phyloP scores from a whole-genome alignment of 495 filamentous ascomycete species.

The Immersiella caudata region DNA sequence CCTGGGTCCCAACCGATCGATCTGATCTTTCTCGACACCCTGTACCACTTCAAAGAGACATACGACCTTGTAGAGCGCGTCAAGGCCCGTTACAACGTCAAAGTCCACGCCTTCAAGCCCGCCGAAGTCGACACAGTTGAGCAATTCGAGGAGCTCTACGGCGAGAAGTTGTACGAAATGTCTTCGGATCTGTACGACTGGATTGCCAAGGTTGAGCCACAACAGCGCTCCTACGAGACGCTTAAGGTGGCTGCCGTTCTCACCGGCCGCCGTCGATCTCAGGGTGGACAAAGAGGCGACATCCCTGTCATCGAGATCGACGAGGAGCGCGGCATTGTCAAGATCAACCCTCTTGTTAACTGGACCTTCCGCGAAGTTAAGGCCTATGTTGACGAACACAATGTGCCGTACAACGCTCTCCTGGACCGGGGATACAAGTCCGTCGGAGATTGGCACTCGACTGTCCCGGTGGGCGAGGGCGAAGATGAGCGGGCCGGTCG shows the following conservation, averaged over 20 bases:
- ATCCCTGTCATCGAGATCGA: conserved; percentile 90
- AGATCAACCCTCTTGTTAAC: conserved; percentile 97
- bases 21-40: conserved; percentile 94
- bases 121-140: conserved; percentile 65
- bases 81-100: conserved; percentile 71
- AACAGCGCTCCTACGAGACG: conserved; percentile 86
- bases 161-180: conserved; percentile 80
- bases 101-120: conserved; percentile 88
- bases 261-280: conserved; percentile 89
- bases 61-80: conserved; percentile 79
- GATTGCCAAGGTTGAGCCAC: conserved; percentile 95
- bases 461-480: conserved; percentile 81
- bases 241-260: conserved; percentile 89
- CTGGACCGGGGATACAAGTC: conserved; percentile 95
- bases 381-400: conserved; percentile 77
- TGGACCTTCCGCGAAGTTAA: conserved; percentile 92
- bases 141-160: conserved; percentile 81
- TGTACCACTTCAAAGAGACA: conserved; percentile 94
- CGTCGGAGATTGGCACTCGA: conserved; percentile 97
- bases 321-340: conserved; percentile 83
- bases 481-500: conserved; percentile 97
- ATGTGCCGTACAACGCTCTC: conserved; percentile 92
- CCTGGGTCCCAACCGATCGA: conserved; percentile 69
- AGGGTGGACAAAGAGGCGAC: conserved; percentile 89
- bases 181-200: conserved; percentile 93